These are phyloP conservation scores for Neurospora tetraspora DNA, from an alignment of 495 filamentous ascomycete species.

Conservation along the genomic window DNA sequence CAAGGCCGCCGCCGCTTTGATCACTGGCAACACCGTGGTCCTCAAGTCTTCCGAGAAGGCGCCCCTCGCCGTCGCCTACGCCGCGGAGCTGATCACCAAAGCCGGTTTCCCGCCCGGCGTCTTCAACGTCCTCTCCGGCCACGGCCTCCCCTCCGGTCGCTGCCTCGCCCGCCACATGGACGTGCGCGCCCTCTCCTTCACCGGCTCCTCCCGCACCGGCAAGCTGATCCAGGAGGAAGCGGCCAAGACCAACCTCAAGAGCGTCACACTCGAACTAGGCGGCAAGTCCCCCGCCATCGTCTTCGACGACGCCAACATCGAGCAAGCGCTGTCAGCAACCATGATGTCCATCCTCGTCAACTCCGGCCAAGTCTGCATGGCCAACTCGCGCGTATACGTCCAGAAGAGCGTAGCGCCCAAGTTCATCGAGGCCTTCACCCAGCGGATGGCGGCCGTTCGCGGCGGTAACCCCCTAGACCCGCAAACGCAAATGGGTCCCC, in stretches of 20 bases:
- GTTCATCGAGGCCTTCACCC: conserved; percentile 49
- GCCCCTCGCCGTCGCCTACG: conserved; percentile 56
- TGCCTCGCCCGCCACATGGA: conserved; percentile 41
- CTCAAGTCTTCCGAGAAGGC: conserved; percentile 89
- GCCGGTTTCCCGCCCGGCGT: conserved; percentile 51
- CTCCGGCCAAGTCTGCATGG: conserved; percentile 68
- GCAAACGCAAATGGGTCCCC: conserved; percentile 57
- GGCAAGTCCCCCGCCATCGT: conserved; percentile 68
- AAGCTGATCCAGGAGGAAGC: conserved; percentile 33
- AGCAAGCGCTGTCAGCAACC: conserved; percentile 58
- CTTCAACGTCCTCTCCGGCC: conserved; percentile 47
- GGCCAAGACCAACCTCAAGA: conserved; percentile 49
- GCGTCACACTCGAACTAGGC: conserved; percentile 72
- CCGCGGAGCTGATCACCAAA: conserved; percentile 40
- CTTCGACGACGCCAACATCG: conserved; percentile 60
- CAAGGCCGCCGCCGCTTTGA: conserved; percentile 83
- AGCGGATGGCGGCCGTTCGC: conserved; percentile 48
- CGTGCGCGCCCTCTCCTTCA: conserved; percentile 48
- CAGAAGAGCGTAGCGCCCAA: conserved; percentile 43
- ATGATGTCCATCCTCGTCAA: conserved; percentile 66
- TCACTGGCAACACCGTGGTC: conserved; percentile 77
- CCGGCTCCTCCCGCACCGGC: conserved; percentile 41
- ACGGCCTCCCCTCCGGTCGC: conserved; percentile 41
- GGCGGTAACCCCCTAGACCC: conserved; percentile 52
- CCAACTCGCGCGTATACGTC: conserved; percentile 68